phyloP scores from a whole-genome alignment of 2,329 filamentous ascomycete genomes.

The Ilyonectria sp. region DNA sequence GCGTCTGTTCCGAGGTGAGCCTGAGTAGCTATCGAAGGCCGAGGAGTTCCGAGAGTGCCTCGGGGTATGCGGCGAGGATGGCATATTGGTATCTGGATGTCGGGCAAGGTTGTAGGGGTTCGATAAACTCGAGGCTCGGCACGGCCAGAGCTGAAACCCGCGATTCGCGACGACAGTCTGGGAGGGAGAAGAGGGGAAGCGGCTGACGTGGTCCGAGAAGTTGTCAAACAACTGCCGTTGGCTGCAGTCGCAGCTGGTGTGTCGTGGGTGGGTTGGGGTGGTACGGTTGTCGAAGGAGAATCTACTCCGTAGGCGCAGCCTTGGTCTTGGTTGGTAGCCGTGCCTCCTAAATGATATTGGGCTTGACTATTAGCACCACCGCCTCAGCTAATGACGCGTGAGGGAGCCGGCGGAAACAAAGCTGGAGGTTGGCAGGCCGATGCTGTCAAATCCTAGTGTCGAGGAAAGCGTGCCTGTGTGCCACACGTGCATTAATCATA shows the following conservation, averaged over 20 bases:
- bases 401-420: constrained; percentile 29
- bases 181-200: not conserved
- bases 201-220: constrained; percentile 10
- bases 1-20: constrained; percentile 63
- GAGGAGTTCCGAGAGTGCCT: constrained; percentile 73
- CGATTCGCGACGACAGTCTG: constrained; percentile 13
- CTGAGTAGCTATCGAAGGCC: constrained; percentile 63
- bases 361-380: constrained; percentile 40
- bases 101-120: constrained; percentile 16
- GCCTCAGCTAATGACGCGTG: constrained; percentile 34
- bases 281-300: constrained; percentile 10
- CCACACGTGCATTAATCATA: constrained; percentile 29
- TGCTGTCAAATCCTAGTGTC: constrained; percentile 8
- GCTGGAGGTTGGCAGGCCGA: constrained; percentile 14
- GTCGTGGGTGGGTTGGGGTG: constrained; percentile 5
- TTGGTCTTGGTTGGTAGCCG: constrained; percentile 20
- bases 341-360: constrained; percentile 26
- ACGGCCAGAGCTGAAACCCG: constrained; percentile 21
- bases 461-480: constrained; percentile 13
- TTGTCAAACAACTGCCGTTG: constrained; percentile 2
- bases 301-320: constrained; percentile 1
- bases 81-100: constrained; percentile 47
- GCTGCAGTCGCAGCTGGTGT: not conserved
- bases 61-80: constrained; percentile 68
- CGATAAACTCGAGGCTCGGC: constrained; percentile 21